Base-by-base conservation (phyloP, 495 filamentous ascomycete species). In the Neurospora sp. region DNA sequence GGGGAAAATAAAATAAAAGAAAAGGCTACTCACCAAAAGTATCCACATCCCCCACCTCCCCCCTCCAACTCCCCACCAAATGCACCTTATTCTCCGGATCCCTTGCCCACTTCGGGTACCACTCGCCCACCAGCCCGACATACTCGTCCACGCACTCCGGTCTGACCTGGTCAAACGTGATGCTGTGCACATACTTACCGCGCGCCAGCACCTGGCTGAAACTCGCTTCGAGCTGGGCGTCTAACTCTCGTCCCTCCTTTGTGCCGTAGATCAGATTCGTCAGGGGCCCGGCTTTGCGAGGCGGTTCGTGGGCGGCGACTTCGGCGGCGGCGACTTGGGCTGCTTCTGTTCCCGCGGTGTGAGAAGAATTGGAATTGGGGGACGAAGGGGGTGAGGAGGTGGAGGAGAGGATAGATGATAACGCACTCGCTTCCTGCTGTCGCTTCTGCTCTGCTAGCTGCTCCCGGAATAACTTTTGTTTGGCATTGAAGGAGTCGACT, bases 131-230 rank as follows among this genome's bases (percentile, higher is more conserved):
- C 70, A 98, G 84, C 40, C 94, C 88, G 37, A 95, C 90, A 80
- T 99, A 99, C 79, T 98, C 96, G 72, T 97, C 94, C 27, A 98
- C 94, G 82, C 92, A 93, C 76, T 97, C 94, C 74, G 96, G 94
- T 84, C 95, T 94, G 72, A 98, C 96, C 68, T 96, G 90, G 84
- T 99, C 96, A 81, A 98, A 93, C 41, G 97, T 95, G 80, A 99
- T 97, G 69, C 93, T 94, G 79, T 99, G 96, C 71, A 99, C 95
- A 80, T 99, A 99, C 84, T 99, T 99, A 71, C 96, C 96, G 74
- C 96, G 89, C 12, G 96, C 96, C 40, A 99, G 85, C 39, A 98
- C 93, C 82, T 97, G 93, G 39, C 90, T 93, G 84, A 98, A 99
- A 76, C 91, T 94, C 68, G 93, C 89, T 85, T 98, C 94, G 78